These are phyloP conservation scores for Plantago elongata DNA, from an alignment of 257 asterid genomes.

Conservation along the genomic window DNA sequence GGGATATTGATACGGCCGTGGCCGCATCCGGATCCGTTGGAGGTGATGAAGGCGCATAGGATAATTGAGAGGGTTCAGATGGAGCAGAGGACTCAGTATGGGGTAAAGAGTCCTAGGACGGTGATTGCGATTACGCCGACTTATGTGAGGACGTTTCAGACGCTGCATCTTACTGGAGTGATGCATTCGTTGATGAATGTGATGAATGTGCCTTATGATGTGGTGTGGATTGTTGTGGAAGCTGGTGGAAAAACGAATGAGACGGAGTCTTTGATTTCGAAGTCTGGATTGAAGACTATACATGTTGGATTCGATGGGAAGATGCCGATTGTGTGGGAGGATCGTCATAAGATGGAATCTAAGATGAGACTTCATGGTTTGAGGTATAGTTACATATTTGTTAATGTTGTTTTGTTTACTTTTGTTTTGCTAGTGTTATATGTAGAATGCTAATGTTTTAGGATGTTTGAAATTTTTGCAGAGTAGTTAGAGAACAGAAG, in stretches of 20 bases:
- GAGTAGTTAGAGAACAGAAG: slow-evolving; percentile 63
- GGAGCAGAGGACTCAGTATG: slow-evolving; percentile 83
- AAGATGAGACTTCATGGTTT: slow-evolving; percentile 80
- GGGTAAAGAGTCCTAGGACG: slow-evolving; percentile 68
- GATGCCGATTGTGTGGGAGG: slow-evolving; percentile 89
- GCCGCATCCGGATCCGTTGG: slow-evolving; percentile 97
- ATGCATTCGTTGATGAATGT: slow-evolving; percentile 96
- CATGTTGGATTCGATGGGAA: slow-evolving; percentile 62
- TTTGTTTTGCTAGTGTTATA: not conserved
- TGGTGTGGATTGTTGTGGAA: slow-evolving; percentile 91
- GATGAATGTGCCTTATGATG: slow-evolving; percentile 82
- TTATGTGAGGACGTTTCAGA: slow-evolving; percentile 87
- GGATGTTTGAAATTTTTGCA: slow-evolving; percentile 27
- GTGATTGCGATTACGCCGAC: slow-evolving; percentile 86
- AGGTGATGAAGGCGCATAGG: slow-evolving; percentile 87
- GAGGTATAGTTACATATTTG: slow-evolving; percentile 37
- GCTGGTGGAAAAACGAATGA: slow-evolving; percentile 78
- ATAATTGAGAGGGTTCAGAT: slow-evolving; percentile 82
- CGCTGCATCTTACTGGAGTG: slow-evolving; percentile 89
- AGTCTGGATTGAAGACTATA: slow-evolving; percentile 57
- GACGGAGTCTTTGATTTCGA: slow-evolving; percentile 63
- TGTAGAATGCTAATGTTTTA: slow-evolving; percentile 15
- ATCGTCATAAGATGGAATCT: slow-evolving; percentile 73
- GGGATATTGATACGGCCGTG: slow-evolving; percentile 92
- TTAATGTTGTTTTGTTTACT: not conserved